Evolutionary conservation across 2,329 filamentous ascomycete species (phyloP).

Genomic region (Nemania serpens): DNA sequence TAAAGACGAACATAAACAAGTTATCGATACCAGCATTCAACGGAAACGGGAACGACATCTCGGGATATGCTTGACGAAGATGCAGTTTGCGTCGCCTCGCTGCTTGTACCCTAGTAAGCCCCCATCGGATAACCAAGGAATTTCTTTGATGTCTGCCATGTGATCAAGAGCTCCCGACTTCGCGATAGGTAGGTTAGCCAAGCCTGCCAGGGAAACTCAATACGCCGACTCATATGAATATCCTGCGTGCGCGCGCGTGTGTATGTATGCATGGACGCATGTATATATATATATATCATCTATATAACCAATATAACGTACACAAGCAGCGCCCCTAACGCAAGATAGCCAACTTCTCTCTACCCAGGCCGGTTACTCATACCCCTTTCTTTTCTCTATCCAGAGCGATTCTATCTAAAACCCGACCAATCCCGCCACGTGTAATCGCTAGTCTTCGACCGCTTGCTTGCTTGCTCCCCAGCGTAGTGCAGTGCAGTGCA

Average conservation of each 20-base stretch:
- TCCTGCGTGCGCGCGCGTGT: neutral
- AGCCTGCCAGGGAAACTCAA: neutral
- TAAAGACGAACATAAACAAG: neutral
- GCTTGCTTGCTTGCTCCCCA: too few species aligned
- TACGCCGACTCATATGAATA: conserved; percentile 1
- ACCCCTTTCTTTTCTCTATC: neutral
- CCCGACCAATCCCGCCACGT: neutral
- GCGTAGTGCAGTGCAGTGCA: too few species aligned
- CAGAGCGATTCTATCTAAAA: neutral
- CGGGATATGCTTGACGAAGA: too few species aligned
- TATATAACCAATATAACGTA: neutral
- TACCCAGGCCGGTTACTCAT: neutral
- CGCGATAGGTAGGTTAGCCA: neutral
- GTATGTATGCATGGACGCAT: neutral
- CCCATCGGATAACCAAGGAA: too few species aligned
- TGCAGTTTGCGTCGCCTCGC: too few species aligned
- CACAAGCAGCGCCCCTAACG: too few species aligned
- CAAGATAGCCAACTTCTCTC: neutral
- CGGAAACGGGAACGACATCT: neutral
- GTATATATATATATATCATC: neutral
- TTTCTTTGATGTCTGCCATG: too few species aligned
- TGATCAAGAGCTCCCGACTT: too few species aligned
- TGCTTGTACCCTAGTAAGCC: too few species aligned
- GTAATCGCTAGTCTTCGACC: neutral
- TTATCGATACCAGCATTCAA: neutral